Evolutionary conservation across 345 rosid species (phyloP), one percentile per base, ranked within the genome.

Genomic region (Microcos paniculata): DNA sequence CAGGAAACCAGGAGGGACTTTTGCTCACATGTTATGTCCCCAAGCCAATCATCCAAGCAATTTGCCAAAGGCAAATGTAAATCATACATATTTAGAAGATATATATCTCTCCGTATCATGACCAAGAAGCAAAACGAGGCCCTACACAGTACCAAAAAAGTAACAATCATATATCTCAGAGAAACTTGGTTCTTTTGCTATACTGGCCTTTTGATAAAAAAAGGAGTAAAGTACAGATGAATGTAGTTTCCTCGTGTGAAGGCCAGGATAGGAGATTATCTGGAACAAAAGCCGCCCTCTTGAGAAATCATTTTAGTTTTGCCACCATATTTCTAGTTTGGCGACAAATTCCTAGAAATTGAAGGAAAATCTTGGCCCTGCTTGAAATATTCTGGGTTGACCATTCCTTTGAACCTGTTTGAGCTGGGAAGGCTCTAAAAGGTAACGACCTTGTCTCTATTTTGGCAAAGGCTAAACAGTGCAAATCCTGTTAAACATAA

Each of bases 21-120:
- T 26, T 3, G 6, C 15, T 67, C 76, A 73, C 68, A 73, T 73
- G 68, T 28, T 28, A 46, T 73, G 76, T 73, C 56, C 62, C 62
- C 62, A 71, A 40, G 12, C n/a, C 21, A 57, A 56, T 42, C 55
- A 72, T 72, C 51, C 42, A 40, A 70, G 4, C 28, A 70, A 70
- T 30, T 72, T 43, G 33, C 38, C 16, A 62, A n/a, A 45, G 43
- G 43, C 45, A 46, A n/a, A 6, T 40, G 14, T 56, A 72, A 72
- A 52, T 56, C 40, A 23, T 57, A 55, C 42, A n/a, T 7, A 35
- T 35, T 35, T 3, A 4, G 26, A 40, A 23, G 40, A 40, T 33
- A 23, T 38, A 23, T 38, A 43, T 40, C 59, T 70, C 45, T 13
- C 26, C 61, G 11, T 43, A 43, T 2, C 53, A 38, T 7, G 55